Evolutionary conservation across 2,329 filamentous ascomycete species (phyloP).

Genomic region (Seiridium cupressi): DNA sequence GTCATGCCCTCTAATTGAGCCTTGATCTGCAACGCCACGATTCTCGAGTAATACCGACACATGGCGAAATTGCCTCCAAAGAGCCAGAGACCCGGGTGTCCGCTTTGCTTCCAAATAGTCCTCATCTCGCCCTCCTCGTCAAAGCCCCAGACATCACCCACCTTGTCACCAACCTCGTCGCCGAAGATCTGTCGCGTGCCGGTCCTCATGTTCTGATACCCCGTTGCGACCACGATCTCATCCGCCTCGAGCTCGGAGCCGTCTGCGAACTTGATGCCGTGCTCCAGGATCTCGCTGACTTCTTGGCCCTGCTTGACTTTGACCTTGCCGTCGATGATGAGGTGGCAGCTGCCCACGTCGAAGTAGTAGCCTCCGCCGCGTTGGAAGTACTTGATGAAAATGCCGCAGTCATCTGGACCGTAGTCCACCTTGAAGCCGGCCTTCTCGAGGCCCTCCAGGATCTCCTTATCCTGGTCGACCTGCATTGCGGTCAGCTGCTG

Average conservation of each 20-base stretch:
- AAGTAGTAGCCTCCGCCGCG: conserved; percentile 33
- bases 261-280: conserved; percentile 38
- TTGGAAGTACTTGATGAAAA: conserved; percentile 9
- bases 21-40: conserved; percentile 53
- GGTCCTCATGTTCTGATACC: conserved; percentile 54
- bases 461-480: neutral
- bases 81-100: conserved; percentile 65
- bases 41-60: conserved; percentile 58
- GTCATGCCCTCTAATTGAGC: conserved; percentile 20
- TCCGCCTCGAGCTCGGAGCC: conserved; percentile 47
- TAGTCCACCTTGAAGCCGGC: conserved; percentile 8
- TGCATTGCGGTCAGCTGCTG: conserved; percentile 3
- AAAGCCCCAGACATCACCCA: conserved; percentile 47
- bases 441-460: conserved; percentile 3
- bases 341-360: conserved; percentile 31
- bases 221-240: conserved; percentile 47
- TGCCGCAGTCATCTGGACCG: conserved; percentile 9
- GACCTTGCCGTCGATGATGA: conserved; percentile 46
- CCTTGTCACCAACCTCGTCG: conserved; percentile 45
- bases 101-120: conserved; percentile 57
- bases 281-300: conserved; percentile 30
- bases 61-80: conserved; percentile 64
- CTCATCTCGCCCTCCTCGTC: conserved; percentile 53
- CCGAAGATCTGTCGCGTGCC: conserved; percentile 48
- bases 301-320: conserved; percentile 53